Conservation (phyloP, 2,329 filamentous ascomycete species). For the Purpureocillium lavendulum region DNA sequence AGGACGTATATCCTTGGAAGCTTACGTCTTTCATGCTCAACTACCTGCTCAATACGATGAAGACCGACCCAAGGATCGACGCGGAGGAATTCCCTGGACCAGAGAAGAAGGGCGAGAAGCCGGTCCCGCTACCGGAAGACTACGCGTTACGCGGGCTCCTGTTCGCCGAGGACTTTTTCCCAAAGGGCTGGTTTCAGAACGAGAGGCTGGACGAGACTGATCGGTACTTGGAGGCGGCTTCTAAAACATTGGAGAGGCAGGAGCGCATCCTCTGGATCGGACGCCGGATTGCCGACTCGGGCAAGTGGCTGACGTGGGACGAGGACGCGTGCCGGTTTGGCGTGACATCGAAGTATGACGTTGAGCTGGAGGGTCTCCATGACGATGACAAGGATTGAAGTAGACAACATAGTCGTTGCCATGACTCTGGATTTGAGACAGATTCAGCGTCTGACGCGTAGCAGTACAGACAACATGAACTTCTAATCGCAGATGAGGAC, state of each 20-base stretch:
- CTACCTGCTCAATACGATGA: slow-evolving; percentile 16
- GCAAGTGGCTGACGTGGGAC: slow-evolving; percentile 40
- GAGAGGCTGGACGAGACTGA: slow-evolving; percentile 60
- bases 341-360: slow-evolving; percentile 26
- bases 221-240: slow-evolving; percentile 52
- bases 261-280: slow-evolving; percentile 53
- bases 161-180: slow-evolving; percentile 52
- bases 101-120: slow-evolving; percentile 25
- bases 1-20: slow-evolving; percentile 44
- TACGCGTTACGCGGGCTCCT: slow-evolving; percentile 56
- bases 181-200: slow-evolving; percentile 47
- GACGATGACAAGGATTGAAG: background rate
- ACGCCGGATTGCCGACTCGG: slow-evolving; percentile 31
- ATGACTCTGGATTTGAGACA: no score
- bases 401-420: no score
- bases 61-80: slow-evolving; percentile 26
- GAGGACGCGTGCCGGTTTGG: slow-evolving; percentile 26
- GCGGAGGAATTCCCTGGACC: slow-evolving; percentile 37
- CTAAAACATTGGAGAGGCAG: slow-evolving; percentile 47
- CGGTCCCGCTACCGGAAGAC: slow-evolving; percentile 59
- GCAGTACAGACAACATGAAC: no score
- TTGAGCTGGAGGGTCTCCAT: slow-evolving; percentile 17
- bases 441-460: no score
- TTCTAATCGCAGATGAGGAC: no score
- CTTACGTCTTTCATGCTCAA: slow-evolving; percentile 30